A percentile compares a stretch with the other conserved stretches of the same genome.
Conservation (phyloP, 2,329 filamentous ascomycete species). For the Zymoseptoria passerinii region DNA sequence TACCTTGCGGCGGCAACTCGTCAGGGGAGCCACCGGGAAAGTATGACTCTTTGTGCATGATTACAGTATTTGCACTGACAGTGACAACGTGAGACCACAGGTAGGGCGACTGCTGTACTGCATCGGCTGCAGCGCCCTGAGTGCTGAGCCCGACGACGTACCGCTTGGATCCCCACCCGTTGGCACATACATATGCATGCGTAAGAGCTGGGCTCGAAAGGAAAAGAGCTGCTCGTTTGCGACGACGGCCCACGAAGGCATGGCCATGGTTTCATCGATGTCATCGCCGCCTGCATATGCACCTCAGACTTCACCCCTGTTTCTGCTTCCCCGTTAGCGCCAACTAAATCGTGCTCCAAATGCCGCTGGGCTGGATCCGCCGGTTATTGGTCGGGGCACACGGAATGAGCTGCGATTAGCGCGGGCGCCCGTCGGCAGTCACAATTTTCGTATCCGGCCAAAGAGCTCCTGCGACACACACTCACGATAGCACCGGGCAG, state of each 20-base stretch:
- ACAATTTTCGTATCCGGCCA: neutral
- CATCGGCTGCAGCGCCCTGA: neutral
- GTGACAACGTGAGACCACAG: neutral
- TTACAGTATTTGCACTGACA: neutral
- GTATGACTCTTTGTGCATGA: neutral
- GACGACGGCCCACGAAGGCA: conserved; percentile 5
- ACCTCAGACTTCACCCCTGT: neutral
- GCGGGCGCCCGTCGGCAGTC: neutral
- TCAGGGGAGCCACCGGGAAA: neutral
- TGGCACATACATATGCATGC: conserved; percentile 4
- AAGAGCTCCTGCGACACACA: neutral
- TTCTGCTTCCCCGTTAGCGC: conserved; percentile 5
- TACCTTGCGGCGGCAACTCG: neutral
- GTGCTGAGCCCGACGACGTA: neutral
- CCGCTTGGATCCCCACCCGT: neutral
- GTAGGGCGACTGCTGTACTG: neutral
- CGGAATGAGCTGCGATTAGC: conserved; percentile 6
- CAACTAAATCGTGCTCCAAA: conserved; percentile 11
- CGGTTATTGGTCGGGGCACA: conserved; percentile 11
- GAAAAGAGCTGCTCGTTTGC: conserved; percentile 9
- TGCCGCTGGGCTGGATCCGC: conserved; percentile 10
- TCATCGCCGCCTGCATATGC: conserved; percentile 3
- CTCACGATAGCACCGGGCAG: neutral
- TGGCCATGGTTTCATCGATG: conserved; percentile 13
- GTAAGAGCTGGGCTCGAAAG: conserved; percentile 12